Base-by-base conservation (phyloP, 768 basidiomycete genomes). In the Hortiboletus flavorubellus region DNA sequence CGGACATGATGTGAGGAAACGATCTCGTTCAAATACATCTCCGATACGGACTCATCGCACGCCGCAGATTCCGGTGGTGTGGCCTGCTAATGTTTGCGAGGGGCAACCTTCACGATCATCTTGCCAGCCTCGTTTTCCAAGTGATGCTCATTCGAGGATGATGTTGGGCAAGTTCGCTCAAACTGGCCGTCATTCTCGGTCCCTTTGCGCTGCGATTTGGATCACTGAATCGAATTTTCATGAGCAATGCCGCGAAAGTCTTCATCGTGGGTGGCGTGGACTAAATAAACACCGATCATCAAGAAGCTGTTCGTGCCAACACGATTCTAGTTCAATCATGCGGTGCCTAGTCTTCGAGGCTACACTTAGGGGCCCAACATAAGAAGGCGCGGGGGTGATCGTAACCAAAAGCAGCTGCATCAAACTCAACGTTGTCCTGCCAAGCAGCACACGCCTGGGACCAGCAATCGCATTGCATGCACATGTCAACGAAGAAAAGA, bases 241-340 rank as follows among this genome's bases (percentile, higher is more conserved):
- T 37, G 21, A 16, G n/a, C 2, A n/a, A 33, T 14, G 8, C 1
- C 6, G 26, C 26, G 26, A 14, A 30, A 14, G 7, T 50, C 15
- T 12, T 35, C 34, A 10, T 46, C 40, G 7, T 30, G 33, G 33
- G 30, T 21, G 21, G 16, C 34, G 14, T 14, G 8, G 21, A 9
- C 43, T 6, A 30, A 46, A 30, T 21, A 35, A 49, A 15, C 29
- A 33, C 23, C 23, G 44, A 56, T 51, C 48, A 57, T 64, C 52
- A 55, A 38, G 44, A 46, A 55, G 51, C 55, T 51, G 16, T 64
- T 15, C 51, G 5, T 37, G 1, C 18, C 18, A 15, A 10, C 39
- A 49, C 14, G 35, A 18, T 11, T 26, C 35, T 46, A 15, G 21
- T n/a, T 18, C 12, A 31, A 38, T 11, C 38, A 26, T 18, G 47